phyloP scores from a whole-genome alignment of 1,284 basidiomycete species.

The Trichosporon sp. region DNA sequence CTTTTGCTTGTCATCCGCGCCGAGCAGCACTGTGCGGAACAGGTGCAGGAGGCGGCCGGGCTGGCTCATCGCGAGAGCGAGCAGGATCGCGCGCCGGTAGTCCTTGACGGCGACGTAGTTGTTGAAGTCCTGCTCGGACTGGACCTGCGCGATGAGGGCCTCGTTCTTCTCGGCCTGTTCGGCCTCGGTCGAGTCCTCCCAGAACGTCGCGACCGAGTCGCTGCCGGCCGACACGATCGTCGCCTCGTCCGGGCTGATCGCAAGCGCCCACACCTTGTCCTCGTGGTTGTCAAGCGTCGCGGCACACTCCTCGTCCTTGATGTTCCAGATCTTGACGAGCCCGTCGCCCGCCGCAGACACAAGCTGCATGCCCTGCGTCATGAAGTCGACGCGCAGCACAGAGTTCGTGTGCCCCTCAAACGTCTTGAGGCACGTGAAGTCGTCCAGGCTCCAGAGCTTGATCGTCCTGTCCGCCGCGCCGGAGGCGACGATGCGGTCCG shows the following conservation, averaged over 20 bases:
- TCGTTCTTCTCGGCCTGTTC: conserved; percentile 65
- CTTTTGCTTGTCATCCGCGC: background rate
- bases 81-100: conserved; percentile 82
- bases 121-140: conserved; percentile 89
- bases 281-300: conserved; percentile 93
- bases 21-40: conserved; percentile 61
- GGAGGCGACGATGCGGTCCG: conserved; percentile 81
- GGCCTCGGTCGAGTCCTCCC: conserved; percentile 85
- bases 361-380: conserved; percentile 78
- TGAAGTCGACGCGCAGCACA: conserved; percentile 86
- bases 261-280: conserved; percentile 93
- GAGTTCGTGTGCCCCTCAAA: conserved; percentile 97
- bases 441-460: conserved; percentile 87
- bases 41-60: conserved; percentile 79
- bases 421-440: conserved; percentile 86
- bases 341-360: conserved; percentile 89
- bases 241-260: conserved; percentile 68
- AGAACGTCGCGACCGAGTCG: conserved; percentile 88
- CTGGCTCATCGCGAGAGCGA: conserved; percentile 88
- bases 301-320: conserved; percentile 79
- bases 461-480: conserved; percentile 93
- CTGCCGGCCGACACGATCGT: conserved; percentile 88
- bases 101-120: conserved; percentile 86
- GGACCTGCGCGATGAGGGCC: conserved; percentile 65
- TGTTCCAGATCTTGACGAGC: conserved; percentile 91